Conservation (phyloP, 108 stramenopile species). For the Cyclotella atomus region DNA sequence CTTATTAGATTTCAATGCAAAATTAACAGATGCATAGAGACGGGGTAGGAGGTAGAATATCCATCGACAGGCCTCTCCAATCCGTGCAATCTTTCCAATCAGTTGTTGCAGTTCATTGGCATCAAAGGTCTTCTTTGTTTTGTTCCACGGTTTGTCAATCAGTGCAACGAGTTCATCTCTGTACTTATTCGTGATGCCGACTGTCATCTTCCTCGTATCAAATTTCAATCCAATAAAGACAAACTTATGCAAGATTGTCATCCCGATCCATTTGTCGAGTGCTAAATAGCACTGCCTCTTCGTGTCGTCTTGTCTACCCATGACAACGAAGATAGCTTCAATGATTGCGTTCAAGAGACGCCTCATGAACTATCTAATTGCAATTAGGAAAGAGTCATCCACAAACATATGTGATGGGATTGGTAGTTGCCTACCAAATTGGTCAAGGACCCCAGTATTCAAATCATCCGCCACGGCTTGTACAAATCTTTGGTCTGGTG, state of each 20-base stretch:
- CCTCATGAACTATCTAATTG: background rate
- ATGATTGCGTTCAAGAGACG: background rate
- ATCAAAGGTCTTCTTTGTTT: background rate
- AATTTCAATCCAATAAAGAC: background rate
- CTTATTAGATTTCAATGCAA: slow-evolving; percentile 9
- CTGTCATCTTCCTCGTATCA: background rate
- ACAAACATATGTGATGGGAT: slow-evolving; percentile 10
- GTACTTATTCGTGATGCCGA: slow-evolving; percentile 12
- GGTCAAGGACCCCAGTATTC: slow-evolving; percentile 1
- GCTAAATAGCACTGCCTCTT: slow-evolving; percentile 8
- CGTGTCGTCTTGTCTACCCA: background rate
- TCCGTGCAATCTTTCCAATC: slow-evolving; percentile 13
- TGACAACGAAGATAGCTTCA: slow-evolving; percentile 27
- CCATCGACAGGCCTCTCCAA: slow-evolving; percentile 19
- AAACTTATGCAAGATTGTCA: background rate
- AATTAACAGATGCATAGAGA: slow-evolving; percentile 20
- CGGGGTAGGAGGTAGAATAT: slow-evolving; percentile 25
- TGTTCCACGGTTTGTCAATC: background rate
- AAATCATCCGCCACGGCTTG: background rate
- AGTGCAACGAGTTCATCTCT: background rate
- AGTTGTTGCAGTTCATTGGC: background rate
- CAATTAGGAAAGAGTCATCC: background rate
- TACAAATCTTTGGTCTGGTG: background rate
- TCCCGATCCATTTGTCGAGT: slow-evolving; percentile 23
- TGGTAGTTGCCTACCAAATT: background rate